A percentile compares a stretch with the other conserved stretches of the same genome.
Evolutionary conservation across 345 rosid species (phyloP).

Genomic region (Sonneratia caseolaris): DNA sequence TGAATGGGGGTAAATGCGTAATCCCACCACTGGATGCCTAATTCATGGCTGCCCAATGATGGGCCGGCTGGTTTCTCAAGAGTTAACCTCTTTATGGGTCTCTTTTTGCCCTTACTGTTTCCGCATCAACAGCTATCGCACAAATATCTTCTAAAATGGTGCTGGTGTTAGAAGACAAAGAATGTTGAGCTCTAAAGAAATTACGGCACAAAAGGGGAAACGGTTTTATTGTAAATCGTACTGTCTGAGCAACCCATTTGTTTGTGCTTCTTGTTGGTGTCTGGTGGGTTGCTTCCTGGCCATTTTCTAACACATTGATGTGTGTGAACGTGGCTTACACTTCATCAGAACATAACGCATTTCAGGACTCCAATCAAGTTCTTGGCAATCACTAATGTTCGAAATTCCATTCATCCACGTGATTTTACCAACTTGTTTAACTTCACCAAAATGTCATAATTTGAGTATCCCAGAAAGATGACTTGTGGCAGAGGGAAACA

Average conservation of each 20-base stretch:
- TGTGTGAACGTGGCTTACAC: not conserved
- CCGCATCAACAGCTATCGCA: conserved; percentile 17
- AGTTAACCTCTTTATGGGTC: conserved; percentile 15
- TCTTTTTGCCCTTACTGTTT: conserved; percentile 30
- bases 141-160: not conserved
- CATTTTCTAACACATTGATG: not conserved
- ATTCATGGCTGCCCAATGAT: conserved; percentile 81
- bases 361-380: not conserved
- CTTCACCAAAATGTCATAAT: no score
- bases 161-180: not conserved
- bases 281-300: not conserved
- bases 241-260: not conserved
- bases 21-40: conserved; percentile 72
- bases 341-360: not conserved
- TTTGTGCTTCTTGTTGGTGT: not conserved
- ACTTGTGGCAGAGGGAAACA: no score
- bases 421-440: no score
- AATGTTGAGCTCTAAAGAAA: not conserved
- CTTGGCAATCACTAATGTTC: not conserved
- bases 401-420: not conserved
- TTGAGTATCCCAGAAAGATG: no score
- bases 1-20: conserved; percentile 81
- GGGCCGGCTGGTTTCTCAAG: conserved; percentile 20
- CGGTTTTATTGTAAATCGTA: not conserved
- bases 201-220: not conserved